These are phyloP conservation scores for Hygrophoropsis aurantiaca DNA, from an alignment of 768 basidiomycete species.

Conservation along the genomic window DNA sequence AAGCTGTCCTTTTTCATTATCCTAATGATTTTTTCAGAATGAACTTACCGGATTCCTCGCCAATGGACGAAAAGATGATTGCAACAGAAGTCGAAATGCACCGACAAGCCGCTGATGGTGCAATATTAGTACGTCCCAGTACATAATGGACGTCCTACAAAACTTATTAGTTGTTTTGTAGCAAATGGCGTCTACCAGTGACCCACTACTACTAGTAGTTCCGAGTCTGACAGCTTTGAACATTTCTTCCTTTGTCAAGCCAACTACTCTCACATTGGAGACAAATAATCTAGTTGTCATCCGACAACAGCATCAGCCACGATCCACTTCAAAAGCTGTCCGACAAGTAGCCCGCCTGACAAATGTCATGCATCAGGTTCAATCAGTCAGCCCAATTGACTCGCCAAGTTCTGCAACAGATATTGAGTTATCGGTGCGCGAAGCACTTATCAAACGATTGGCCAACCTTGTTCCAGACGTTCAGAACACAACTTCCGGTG, in stretches of 20 bases:
- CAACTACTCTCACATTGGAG: not conserved
- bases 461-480: slow-evolving; percentile 3
- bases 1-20: not conserved
- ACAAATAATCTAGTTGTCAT: slow-evolving; percentile 1
- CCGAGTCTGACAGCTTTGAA: not conserved
- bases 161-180: too few species aligned
- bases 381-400: not conserved
- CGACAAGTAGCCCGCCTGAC: slow-evolving; percentile 7
- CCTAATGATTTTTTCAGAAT: not conserved
- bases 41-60: slow-evolving; percentile 8
- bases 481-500: slow-evolving; percentile 6
- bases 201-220: not conserved
- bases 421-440: not conserved
- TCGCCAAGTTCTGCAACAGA: not conserved
- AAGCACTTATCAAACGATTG: slow-evolving; percentile 5
- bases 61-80: not conserved
- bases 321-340: slow-evolving; percentile 10
- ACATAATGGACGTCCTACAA: too few species aligned
- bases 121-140: not conserved
- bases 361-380: not conserved
- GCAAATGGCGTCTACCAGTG: not conserved
- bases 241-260: not conserved
- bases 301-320: slow-evolving; percentile 8
- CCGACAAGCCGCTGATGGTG: not conserved
- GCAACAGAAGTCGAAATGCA: not conserved